Evolutionary conservation across 164 flowering plant genomes (phyloP).

Genomic region (Magnolia kwangsiensis): DNA sequence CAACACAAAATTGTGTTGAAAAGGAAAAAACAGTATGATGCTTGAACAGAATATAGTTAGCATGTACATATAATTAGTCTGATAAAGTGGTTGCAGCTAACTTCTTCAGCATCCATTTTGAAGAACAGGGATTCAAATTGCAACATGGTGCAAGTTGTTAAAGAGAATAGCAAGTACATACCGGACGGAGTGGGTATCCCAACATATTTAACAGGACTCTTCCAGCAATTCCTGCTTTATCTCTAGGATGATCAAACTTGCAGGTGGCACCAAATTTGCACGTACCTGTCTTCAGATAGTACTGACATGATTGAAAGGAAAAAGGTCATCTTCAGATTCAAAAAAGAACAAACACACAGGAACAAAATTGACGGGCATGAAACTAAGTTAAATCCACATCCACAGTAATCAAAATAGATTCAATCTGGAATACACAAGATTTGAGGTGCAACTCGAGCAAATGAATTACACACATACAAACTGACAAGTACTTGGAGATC

Average conservation of each 20-base stretch:
- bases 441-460: background rate
- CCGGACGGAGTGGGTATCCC: constrained; percentile 98
- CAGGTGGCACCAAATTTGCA: constrained; percentile 98
- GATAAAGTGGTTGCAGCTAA: background rate
- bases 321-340: constrained; percentile 1
- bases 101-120: background rate
- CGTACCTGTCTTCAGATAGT: constrained; percentile 89
- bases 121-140: too few species aligned
- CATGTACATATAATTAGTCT: background rate
- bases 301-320: constrained; percentile 40
- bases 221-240: constrained; percentile 91
- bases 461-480: background rate
- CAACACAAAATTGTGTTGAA: background rate
- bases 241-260: constrained; percentile 96
- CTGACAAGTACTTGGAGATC: background rate
- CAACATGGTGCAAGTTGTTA: background rate
- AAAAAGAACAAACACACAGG: constrained; percentile 1
- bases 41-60: background rate
- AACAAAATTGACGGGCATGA: background rate
- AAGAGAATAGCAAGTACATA: constrained; percentile 28
- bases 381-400: background rate
- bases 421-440: background rate
- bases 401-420: constrained; percentile 3
- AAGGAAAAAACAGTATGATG: background rate
- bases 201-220: constrained; percentile 69